Base-by-base conservation (phyloP, 495 filamentous ascomycete genomes). In the Neurospora discreta region DNA sequence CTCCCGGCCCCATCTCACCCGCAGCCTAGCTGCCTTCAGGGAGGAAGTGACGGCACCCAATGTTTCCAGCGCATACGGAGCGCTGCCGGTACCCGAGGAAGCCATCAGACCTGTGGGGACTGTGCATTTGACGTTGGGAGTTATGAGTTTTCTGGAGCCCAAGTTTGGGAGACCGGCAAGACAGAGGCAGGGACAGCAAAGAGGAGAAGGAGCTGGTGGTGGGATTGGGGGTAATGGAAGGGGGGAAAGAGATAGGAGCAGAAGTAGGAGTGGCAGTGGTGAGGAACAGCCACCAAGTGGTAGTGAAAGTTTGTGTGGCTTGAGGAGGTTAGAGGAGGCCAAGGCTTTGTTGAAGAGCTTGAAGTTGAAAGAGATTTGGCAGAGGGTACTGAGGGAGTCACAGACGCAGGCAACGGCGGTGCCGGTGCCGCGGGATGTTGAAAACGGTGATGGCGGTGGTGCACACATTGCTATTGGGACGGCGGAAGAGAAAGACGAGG, bases 111-210 rank as follows among this genome's bases (percentile, higher is more conserved):
- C 95, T 0, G 74, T 94, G 5, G 92, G 91, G 3, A 93, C 93
- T 0, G 81, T 97, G 38, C 95, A 97, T 80, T 81, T 97, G 3
- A 97, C 95, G 2, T 80, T 97, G 8, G 94, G 93, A 1, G 93
- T 97, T 3, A 93, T 98, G 90, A 92, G 88, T 72, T 87, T 97
- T 11, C 78, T 86, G 2, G 85, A 79, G 0, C 79, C 81, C 18
- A 85, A 88, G 10, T 3, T 36, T 36, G 33, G 33, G 33, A 36
- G 6, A 36, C 33, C 33, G 33, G 33, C 33, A 5, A 36, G 33
- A 36, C 33, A 36, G 33, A 39, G 39, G 9, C 38, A 10, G 38
- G 9, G 38, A 9, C 9, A 39, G 8, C 8, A 11, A 39, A 7
- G 13, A 15, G 6, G 39, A 20, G 41, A 26, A 44, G 42, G 8